phyloP scores from a whole-genome alignment of 345 rosid genomes.

The Euphorbia peplus region DNA sequence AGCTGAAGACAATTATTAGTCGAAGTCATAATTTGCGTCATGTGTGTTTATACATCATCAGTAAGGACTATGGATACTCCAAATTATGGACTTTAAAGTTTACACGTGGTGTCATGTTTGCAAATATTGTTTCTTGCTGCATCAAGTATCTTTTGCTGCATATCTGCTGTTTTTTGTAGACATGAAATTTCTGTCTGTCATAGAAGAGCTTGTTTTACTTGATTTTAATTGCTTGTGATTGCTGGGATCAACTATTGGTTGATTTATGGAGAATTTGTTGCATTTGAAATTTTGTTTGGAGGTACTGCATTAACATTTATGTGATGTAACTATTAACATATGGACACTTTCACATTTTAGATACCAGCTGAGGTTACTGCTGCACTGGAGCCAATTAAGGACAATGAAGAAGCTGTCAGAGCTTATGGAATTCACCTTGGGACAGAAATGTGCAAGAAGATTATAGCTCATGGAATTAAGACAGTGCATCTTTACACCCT shows the following conservation, averaged over 20 bases:
- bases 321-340: background rate
- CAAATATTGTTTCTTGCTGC: background rate
- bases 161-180: background rate
- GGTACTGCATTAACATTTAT: background rate
- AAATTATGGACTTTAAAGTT: background rate
- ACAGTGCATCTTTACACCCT: slow-evolving; percentile 86
- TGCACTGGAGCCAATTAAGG: slow-evolving; percentile 94
- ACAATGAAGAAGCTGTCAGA: slow-evolving; percentile 94
- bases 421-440: slow-evolving; percentile 92
- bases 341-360: slow-evolving; percentile 34
- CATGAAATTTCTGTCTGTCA: background rate
- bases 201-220: background rate
- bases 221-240: background rate
- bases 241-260: background rate
- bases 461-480: slow-evolving; percentile 83
- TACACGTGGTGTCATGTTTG: no score
- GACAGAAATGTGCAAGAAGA: slow-evolving; percentile 95
- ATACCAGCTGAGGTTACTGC: slow-evolving; percentile 79
- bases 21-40: background rate
- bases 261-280: background rate
- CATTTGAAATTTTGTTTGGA: background rate
- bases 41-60: background rate
- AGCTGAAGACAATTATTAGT: background rate
- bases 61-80: background rate
- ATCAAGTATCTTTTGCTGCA: background rate